Evolutionary conservation across 1,284 basidiomycete genomes (phyloP).

Genomic region (Apiotrichum mycotoxinovorans): DNA sequence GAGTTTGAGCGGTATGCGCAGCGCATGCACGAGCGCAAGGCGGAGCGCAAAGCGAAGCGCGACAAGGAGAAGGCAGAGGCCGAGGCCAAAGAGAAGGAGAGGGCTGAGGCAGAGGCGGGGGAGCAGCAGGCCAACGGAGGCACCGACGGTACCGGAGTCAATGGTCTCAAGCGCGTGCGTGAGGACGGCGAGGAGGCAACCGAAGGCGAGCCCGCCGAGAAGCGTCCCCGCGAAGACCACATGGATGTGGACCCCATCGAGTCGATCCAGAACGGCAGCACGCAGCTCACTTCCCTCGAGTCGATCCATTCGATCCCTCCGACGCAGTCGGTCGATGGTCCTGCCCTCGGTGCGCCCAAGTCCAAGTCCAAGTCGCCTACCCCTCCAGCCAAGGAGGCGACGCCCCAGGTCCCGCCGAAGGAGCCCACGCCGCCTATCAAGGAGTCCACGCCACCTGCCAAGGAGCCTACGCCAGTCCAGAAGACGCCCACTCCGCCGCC

Average conservation of each 20-base stretch:
- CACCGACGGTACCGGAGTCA: slow-evolving; percentile 5
- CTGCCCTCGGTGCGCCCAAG: neutral
- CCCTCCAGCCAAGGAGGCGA: neutral
- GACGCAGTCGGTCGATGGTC: neutral
- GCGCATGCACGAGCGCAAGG: slow-evolving; percentile 66
- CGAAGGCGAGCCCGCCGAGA: slow-evolving; percentile 51
- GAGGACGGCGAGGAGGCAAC: slow-evolving; percentile 26
- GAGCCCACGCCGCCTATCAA: neutral
- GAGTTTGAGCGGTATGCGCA: slow-evolving; percentile 88
- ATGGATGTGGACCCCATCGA: slow-evolving; percentile 37
- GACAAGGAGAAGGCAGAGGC: slow-evolving; percentile 63
- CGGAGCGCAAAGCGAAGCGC: slow-evolving; percentile 59
- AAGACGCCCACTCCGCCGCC: slow-evolving; percentile 13
- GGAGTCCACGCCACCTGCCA: neutral
- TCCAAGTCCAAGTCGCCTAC: neutral
- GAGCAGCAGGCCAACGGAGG: slow-evolving; percentile 5
- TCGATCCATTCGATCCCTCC: neutral
- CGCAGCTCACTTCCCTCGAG: neutral
- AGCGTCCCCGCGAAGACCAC: slow-evolving; percentile 68
- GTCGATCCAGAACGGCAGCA: slow-evolving; percentile 47
- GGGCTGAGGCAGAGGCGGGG: slow-evolving; percentile 12
- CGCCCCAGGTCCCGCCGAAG: neutral
- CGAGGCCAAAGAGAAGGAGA: slow-evolving; percentile 1
- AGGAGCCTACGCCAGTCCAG: neutral
- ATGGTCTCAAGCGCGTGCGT: slow-evolving; percentile 24